Conservation (phyloP, 257 asterid genomes). For the Misopates orontium region DNA sequence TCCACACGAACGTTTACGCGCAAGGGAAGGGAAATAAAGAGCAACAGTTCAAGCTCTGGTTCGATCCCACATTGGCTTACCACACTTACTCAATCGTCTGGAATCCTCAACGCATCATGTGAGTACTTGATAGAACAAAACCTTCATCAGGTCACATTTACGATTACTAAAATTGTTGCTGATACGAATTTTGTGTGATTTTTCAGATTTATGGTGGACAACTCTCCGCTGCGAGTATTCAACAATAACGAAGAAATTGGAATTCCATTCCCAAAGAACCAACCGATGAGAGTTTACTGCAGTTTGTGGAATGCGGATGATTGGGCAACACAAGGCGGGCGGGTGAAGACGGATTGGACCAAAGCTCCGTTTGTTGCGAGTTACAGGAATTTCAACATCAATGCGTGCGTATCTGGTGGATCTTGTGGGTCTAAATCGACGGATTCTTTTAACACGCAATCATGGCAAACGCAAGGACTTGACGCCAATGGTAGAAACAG, state of each 20-base stretch:
- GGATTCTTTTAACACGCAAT: background rate
- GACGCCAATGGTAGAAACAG: conserved; percentile 35
- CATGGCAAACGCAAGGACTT: conserved; percentile 3
- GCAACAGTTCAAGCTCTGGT: conserved; percentile 42
- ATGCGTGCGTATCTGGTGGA: conserved; percentile 29
- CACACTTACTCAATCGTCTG: conserved; percentile 44
- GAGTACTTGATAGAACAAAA: background rate
- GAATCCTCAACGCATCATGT: conserved; percentile 41
- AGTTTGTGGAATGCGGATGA: conserved; percentile 55
- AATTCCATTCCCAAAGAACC: conserved; percentile 36
- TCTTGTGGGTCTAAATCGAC: conserved; percentile 1
- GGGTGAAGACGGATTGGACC: conserved; percentile 43
- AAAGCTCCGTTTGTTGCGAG: conserved; percentile 31
- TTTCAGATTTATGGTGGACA: conserved; percentile 42
- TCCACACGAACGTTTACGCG: conserved; percentile 44
- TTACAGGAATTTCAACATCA: conserved; percentile 28
- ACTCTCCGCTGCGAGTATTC: conserved; percentile 41
- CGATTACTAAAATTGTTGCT: background rate
- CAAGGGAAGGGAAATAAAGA: conserved; percentile 41
- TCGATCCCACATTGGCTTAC: conserved; percentile 38
- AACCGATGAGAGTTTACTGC: conserved; percentile 40
- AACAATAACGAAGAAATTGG: conserved; percentile 31
- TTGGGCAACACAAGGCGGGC: conserved; percentile 56
- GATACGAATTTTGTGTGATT: too few relatives aligned
- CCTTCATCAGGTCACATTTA: too few relatives aligned